Percentiles rank a stretch among this genome's conserved stretches.
phyloP scores from a whole-genome alignment of 75 land plant species.

The Isoetes taiwanensis region DNA sequence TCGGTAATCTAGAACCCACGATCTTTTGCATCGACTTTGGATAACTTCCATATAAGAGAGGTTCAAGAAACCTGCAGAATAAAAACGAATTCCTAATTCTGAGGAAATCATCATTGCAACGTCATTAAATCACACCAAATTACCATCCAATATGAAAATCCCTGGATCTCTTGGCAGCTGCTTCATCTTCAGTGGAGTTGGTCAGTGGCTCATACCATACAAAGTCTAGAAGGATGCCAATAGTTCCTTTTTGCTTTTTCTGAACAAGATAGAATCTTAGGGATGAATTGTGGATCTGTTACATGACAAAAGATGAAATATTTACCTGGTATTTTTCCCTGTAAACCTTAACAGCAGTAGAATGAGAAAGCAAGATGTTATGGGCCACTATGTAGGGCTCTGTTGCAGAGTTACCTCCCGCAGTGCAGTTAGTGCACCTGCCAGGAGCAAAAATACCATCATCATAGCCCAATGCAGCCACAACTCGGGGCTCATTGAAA shows the following conservation, averaged over 20 bases:
- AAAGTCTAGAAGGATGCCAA: constrained; percentile 32
- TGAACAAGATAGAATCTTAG: constrained; percentile 13
- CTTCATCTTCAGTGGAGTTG: constrained; percentile 17
- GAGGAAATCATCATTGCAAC: no score
- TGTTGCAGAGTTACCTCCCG: background rate
- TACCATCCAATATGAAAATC: constrained; percentile 44
- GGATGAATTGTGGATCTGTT: no score
- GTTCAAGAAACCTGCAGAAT: constrained; percentile 16
- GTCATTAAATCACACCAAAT: background rate
- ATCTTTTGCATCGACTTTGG: constrained; percentile 12
- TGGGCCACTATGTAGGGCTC: background rate
- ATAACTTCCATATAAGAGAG: constrained; percentile 13
- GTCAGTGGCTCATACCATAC: constrained; percentile 46
- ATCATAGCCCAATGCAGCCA: background rate
- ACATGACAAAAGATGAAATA: no score
- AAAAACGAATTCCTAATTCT: background rate
- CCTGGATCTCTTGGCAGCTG: constrained; percentile 32
- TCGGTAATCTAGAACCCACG: no score
- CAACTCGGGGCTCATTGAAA: background rate
- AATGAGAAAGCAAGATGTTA: background rate
- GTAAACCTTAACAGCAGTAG: background rate
- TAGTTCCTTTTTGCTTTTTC: constrained; percentile 36
- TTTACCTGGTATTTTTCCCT: constrained; percentile 35
- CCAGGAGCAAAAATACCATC: background rate
- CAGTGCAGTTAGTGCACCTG: background rate